Evolutionary conservation across 371 early-diverging fungal species (phyloP), one percentile per base, ranked within the genome.

Genomic region (Batrachochytrium dendrobatidis): DNA sequence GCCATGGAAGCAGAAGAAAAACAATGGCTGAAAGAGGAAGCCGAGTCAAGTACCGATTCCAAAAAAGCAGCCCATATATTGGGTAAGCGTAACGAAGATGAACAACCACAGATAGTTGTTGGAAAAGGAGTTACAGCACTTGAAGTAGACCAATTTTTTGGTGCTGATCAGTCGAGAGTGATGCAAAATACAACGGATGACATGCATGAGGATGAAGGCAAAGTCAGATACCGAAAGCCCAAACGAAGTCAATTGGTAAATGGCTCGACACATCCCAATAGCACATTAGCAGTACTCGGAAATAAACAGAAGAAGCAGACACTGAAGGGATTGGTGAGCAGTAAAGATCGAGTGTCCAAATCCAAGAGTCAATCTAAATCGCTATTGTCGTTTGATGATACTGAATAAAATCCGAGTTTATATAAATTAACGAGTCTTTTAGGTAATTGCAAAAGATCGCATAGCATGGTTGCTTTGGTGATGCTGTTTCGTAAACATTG

Each of bases 311-410:
- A 45, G 49, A 55, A 61, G 55, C 58, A 25, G 7, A 45, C 53
- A 4, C 12, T 53, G 39, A 45, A 29, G 8, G 45, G 28, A n/a
- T 25, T 44, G 0, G 61, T 60, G 50, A 60, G 57, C 28, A 34
- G 59, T 43, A 65, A 65, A 29, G 55, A n/a, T n/a, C n/a, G n/a
- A n/a, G n/a, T n/a, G n/a, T n/a, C n/a, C n/a, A n/a, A n/a, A n/a
- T n/a, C n/a, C n/a, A n/a, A n/a, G n/a, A n/a, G n/a, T n/a, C n/a
- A n/a, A n/a, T n/a, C 59, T 31, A 48, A 55, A 44, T 57, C 15
- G 53, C 35, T 65, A 30, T 29, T 65, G 25, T 65, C 65, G 17
- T 61, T 61, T 61, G 65, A 45, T 32, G 61, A 60, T 33, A 59
- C 59, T 12, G 53, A 52, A 39, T n/a, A n/a, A n/a, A n/a, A n/a